phyloP scores from a whole-genome alignment of 2,329 filamentous ascomycete species.

The Penicillium sp. region DNA sequence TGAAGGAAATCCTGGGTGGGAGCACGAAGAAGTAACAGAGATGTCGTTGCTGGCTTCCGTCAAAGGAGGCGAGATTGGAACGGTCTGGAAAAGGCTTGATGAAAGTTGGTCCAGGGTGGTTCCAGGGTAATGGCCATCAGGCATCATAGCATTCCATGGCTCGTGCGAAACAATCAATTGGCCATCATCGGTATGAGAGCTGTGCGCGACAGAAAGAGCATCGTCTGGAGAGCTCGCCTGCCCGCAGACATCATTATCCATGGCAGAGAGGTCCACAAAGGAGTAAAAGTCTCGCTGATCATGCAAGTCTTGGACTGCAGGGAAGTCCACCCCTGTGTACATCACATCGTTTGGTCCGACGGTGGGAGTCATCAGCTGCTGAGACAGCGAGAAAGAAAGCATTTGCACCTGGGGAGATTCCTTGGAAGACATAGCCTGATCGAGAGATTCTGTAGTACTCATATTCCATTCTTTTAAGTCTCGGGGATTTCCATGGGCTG shows the following conservation, averaged over 20 bases:
- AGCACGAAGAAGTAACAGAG: constrained; percentile 41
- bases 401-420: constrained; percentile 43
- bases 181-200: constrained; percentile 38
- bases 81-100: constrained; percentile 36
- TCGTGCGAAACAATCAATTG: constrained; percentile 33
- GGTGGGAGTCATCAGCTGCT: constrained; percentile 40
- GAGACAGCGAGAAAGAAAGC: constrained; percentile 43
- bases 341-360: constrained; percentile 40
- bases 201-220: constrained; percentile 37
- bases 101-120: constrained; percentile 37
- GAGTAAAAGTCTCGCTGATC: constrained; percentile 42
- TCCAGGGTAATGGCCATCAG: constrained; percentile 36
- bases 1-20: constrained; percentile 38
- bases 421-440: constrained; percentile 39
- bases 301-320: constrained; percentile 37
- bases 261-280: constrained; percentile 40
- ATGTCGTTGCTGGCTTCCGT: constrained; percentile 44
- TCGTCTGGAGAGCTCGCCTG: constrained; percentile 39
- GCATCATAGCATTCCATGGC: constrained; percentile 38
- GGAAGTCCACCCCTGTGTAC: constrained; percentile 41
- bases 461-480: constrained; percentile 41
- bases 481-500: constrained; percentile 34
- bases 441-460: constrained; percentile 40
- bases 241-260: constrained; percentile 41
- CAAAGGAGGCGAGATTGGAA: constrained; percentile 43